phyloP scores from a whole-genome alignment of 192 early-diverging fungal genomes.

The Coemansia sp. region DNA sequence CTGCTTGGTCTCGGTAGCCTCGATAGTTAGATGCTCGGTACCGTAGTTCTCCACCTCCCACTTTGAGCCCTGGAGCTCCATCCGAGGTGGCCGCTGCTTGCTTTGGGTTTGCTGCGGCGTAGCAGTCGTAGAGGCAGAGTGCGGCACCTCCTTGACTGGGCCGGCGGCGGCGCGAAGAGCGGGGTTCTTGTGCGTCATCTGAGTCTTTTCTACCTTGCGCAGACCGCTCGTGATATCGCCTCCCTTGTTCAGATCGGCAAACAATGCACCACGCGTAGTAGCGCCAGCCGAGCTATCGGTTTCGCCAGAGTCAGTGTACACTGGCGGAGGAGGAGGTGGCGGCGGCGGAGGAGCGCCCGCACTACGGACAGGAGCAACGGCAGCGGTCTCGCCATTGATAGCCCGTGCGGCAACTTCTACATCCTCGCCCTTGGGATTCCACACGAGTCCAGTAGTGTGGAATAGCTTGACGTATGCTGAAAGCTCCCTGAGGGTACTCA shows the following conservation, averaged over 20 bases:
- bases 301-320: not conserved
- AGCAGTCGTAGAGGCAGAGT: not conserved
- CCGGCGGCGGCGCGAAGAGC: constrained; percentile 68
- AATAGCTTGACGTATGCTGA: constrained; percentile 86
- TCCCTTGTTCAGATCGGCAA: constrained; percentile 88
- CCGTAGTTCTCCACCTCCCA: constrained; percentile 94
- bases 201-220: constrained; percentile 89
- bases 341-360: constrained; percentile 52
- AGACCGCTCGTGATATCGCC: constrained; percentile 72
- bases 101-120: constrained; percentile 9
- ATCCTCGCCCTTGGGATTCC: constrained; percentile 84
- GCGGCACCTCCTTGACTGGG: constrained; percentile 53
- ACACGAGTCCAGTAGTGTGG: constrained; percentile 87
- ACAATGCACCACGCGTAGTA: constrained; percentile 61
- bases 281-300: constrained; percentile 11
- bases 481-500: constrained; percentile 72
- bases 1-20: constrained; percentile 81
- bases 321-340: constrained; percentile 64
- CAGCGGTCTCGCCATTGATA: constrained; percentile 36
- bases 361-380: constrained; percentile 46
- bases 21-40: constrained; percentile 72
- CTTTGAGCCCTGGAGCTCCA: constrained; percentile 85
- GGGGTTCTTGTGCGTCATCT: constrained; percentile 99
- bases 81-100: constrained; percentile 64
- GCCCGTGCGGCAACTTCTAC: constrained; percentile 26